Base-by-base conservation (phyloP, 1,139 yeast species). In the Blastobotrys persicus region DNA sequence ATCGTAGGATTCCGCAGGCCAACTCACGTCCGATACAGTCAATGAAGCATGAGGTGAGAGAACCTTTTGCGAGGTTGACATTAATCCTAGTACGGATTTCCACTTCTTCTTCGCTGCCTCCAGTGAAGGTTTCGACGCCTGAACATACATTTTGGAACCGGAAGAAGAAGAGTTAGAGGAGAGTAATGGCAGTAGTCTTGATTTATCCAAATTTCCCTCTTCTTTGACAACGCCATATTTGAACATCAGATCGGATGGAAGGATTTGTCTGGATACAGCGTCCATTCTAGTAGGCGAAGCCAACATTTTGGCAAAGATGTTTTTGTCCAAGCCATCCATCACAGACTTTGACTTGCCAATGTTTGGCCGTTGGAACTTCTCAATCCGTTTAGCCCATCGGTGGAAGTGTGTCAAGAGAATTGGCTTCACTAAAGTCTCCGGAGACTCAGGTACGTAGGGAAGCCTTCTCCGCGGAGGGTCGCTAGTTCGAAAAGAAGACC, bases 251-350 rank as follows among this genome's bases (percentile, higher is more conserved):
- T 63, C 59, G 2, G 60, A 48, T 0, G 71, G 71, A 17, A 60
- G 47, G 1, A 55, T 32, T 4, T 58, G 50, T 4, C 63, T 51
- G 3, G 63, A 53, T 3, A 54, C 33, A 3, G 49, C 48, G 34
- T 67, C 70, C 60, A 57, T 56, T 38, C 68, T 56, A 13, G 63
- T 54, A 16, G 61, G 56, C 1, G 68, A 60, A 1, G 65, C 63
- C 9, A 67, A 60, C 18, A 67, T 47, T 16, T 59, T 55, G 2
- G 64, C 68, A 49, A 54, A 63, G 1, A 63, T 49, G 44, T 65
- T 66, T 9, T 48, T 33, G 28, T 55, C 53, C 34, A 58, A 52
- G 17, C 45, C 50, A 4, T 43, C 39, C 19, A 45, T 11, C 1
- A 42, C 39, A 16, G 46, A 35, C 13, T 19, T 34, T 18, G 7